These are phyloP conservation scores for Alternaria sp. DNA, from an alignment of 2,329 filamentous ascomycete species.

Conservation along the genomic window DNA sequence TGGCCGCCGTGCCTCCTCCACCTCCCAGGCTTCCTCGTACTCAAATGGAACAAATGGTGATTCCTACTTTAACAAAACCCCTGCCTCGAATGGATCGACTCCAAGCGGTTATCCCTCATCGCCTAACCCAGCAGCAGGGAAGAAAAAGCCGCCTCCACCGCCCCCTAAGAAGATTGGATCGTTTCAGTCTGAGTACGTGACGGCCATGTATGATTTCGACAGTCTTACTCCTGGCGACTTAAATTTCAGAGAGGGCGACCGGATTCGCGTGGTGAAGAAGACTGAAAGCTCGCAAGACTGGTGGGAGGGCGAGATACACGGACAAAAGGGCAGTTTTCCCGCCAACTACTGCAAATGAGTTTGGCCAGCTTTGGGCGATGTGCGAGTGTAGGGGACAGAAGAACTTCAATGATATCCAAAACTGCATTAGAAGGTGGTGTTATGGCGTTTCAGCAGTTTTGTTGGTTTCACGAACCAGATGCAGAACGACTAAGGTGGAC, in stretches of 20 bases:
- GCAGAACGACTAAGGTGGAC: not conserved
- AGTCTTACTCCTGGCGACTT: slow-evolving; percentile 76
- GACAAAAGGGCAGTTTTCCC: slow-evolving; percentile 75
- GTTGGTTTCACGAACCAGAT: not conserved
- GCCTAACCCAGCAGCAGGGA: slow-evolving; percentile 58
- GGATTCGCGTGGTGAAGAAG: slow-evolving; percentile 79
- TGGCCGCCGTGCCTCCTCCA: slow-evolving; percentile 42
- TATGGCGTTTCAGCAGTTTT: slow-evolving; percentile 1
- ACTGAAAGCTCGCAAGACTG: slow-evolving; percentile 83
- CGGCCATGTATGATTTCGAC: slow-evolving; percentile 77
- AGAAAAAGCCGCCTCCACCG: slow-evolving; percentile 80
- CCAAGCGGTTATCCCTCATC: slow-evolving; percentile 37
- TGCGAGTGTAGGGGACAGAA: not conserved
- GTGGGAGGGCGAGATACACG: slow-evolving; percentile 82
- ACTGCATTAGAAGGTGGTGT: slow-evolving; percentile 35
- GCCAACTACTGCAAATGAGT: slow-evolving; percentile 76
- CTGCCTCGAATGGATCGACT: slow-evolving; percentile 49
- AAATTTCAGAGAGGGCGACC: slow-evolving; percentile 77
- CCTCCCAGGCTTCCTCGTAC: slow-evolving; percentile 43
- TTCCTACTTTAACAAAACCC: slow-evolving; percentile 53
- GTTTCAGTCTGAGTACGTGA: slow-evolving; percentile 65
- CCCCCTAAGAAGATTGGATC: slow-evolving; percentile 66
- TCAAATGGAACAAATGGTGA: slow-evolving; percentile 40
- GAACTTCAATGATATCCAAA: slow-evolving; percentile 28
- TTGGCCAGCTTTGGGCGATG: not conserved